A percentile compares a stretch with the other conserved stretches of the same genome.
Evolutionary conservation across 805 yeast genomes (phyloP).

Genomic region (Nakazawaea ernobii): DNA sequence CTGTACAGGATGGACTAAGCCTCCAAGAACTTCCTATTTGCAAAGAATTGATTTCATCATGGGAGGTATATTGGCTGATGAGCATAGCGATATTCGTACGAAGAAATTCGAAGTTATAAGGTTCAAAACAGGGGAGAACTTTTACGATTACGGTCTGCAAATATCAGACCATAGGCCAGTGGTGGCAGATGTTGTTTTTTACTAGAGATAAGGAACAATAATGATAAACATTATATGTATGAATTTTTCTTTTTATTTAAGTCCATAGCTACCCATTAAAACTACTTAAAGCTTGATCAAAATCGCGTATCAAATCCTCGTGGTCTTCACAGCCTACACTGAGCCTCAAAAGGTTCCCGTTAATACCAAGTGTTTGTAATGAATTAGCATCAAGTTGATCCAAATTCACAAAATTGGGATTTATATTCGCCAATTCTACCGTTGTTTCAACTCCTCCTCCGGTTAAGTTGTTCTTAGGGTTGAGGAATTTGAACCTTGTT

Average conservation of each 20-base stretch:
- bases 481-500: constrained; percentile 39
- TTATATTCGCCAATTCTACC: constrained; percentile 36
- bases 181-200: constrained; percentile 26
- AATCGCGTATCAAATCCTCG: constrained; percentile 44
- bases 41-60: constrained; percentile 36
- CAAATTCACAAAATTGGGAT: constrained; percentile 23
- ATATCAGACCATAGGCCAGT: constrained; percentile 46
- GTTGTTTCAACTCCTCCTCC: constrained; percentile 48
- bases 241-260: not conserved
- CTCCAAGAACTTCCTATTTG: constrained; percentile 15
- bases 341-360: constrained; percentile 33
- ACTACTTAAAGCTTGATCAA: constrained; percentile 32
- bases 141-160: constrained; percentile 27
- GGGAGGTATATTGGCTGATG: constrained; percentile 20
- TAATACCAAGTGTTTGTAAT: constrained; percentile 14
- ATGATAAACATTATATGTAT: too few relatives aligned
- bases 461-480: constrained; percentile 41
- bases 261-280: not conserved
- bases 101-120: constrained; percentile 18
- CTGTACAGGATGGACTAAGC: constrained; percentile 32
- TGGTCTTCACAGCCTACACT: constrained; percentile 51
- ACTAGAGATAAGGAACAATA: constrained; percentile 2
- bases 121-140: constrained; percentile 30
- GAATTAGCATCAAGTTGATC: constrained; percentile 14
- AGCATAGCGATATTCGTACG: not conserved